Base-by-base conservation (phyloP, 495 filamentous ascomycete species). In the Penicillium argentinense region DNA sequence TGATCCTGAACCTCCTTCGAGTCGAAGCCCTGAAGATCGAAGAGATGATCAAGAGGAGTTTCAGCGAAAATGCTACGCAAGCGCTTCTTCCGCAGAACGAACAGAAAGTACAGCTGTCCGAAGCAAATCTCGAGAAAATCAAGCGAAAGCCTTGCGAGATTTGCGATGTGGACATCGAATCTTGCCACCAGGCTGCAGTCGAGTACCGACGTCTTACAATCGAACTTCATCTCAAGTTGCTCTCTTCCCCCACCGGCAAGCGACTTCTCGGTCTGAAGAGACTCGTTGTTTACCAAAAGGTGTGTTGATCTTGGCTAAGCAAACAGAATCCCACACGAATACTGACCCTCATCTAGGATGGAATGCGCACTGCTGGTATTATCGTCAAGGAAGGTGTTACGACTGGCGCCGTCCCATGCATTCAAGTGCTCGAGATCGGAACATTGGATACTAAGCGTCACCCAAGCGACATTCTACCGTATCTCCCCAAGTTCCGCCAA, bases 41-140 rank as follows among this genome's bases (percentile, higher is more conserved):
- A 66, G 93, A 98, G 68, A 98, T 98, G 93, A 98, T 98, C 72
- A 98, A 98, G 76, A 83, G 93, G 52, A 96, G 89, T 64, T 98
- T 98, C 77, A 95, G 90, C 46, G 93, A 98, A 67, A 93, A 98
- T 69, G 91, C 91, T n/a, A 97, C 95, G 0, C 95, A 97, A 58
- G 92, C 95, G 49, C 72, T 97, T 24, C 73, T 97, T 9, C 93
- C 93, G 1, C 89, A 96, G 66, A 91, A 97, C 52, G 92, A 97
- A 69, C 92, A 91, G 62, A 83, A 89, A 54, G 87, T 97, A 33
- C 89, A 92, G 59, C 56, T 96, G n/a, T 95, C 91, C 0, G 89
- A 97, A 62, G 89, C 87, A 2, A 91, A 93, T 64, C 71, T 98
- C 47, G 88, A 78, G 27, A 95, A 92, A 63, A 79, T 98, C 54